Base-by-base conservation (phyloP, 2,329 filamentous ascomycete species). In the Colletotrichum plurivorum region DNA sequence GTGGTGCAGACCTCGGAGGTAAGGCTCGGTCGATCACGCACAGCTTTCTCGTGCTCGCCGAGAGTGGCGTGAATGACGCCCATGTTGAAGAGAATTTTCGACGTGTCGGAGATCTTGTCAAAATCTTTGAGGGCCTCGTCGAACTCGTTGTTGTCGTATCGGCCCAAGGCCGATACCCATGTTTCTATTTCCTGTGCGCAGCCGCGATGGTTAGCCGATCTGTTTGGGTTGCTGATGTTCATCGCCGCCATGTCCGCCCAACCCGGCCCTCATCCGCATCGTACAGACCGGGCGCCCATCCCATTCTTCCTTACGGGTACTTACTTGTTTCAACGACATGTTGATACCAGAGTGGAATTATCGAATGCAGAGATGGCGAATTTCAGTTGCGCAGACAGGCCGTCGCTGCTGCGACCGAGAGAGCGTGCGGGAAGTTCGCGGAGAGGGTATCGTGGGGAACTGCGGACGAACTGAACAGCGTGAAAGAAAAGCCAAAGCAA, bases 51-150 rank as follows among this genome's bases (percentile, higher is more conserved):
- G 82, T 99, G 96, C 79, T 98, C 94, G 74, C 96, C 96, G 18
- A 99, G 86, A 0, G 96, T 98, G 46, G 96, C 96, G 84, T 98
- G 93, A 75, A 99, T 98, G 46, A 99, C 95, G 74, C 96, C 96
- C 82, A 95, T 97, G 78, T 99, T 99, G 86, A 99, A 99, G 71
- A 97, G 86, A 71, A 99, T 99, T 85, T 97, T 98, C 75, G 96
- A 98, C 0, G 96, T 99, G 79, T 98, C 96, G 71, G 93, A 88
- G 76, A 99, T 97, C 74, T 87, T 89, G 71, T 94, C 93, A 78
- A 99, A 98, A 70, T 93, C 89, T 75, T 87, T 89, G 71, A 98
- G 84, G 31, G 96, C 91, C 73, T 95, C 93, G 77, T 98, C 95
- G 82, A 97, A 98, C 78, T 99, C 94, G 83, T 97, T 97, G 83